Base-by-base conservation (phyloP, 345 rosid genomes). In the Raphanus raphanistrum region DNA sequence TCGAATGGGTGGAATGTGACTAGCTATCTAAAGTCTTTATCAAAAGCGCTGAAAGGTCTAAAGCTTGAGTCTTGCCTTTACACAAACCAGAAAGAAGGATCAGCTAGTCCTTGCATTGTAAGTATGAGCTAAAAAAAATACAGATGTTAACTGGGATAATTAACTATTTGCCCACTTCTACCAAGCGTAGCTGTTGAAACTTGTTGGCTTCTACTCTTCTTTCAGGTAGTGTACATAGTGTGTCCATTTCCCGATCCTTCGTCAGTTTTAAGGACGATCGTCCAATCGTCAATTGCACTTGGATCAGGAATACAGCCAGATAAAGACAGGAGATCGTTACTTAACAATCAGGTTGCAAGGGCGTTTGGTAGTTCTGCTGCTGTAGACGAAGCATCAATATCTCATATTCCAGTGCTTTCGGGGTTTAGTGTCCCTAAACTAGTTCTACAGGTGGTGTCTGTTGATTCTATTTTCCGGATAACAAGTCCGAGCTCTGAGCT, bases 241-340 rank as follows among this genome's bases (percentile, higher is more conserved):
- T 96, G 99, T 82, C 99, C 99, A 64, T 96, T 96, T 81, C 98
- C 99, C 13, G 98, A 96, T 59, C 98, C 98, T 78, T 82, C 81
- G 9, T 97, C 99, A 73, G 89, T 96, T 87, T 80, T 96, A 45
- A 88, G 86, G 79, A 95, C 99, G 0, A 84, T 96, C 4, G 70
- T 96, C 58, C 96, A 93, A 86, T 90, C 98, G 57, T 96, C 94
- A 82, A 81, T 90, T 57, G 88, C 98, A 73, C 78, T 93, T 81
- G 99, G 99, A 82, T 93, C 97, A 61, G 82, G 68, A 61, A 79
- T 87, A 54, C 86, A 87, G 38, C 68, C 91, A 36, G 94, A 93
- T 70, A 90, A 87, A 84, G 93, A 90, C 65, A 85, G 85, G 90
- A 89, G 92, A 77, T 80, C 88, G 29, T 21, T 84, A 48, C 82